Percentiles rank a stretch among this genome's conserved stretches.
These are phyloP conservation scores for Phytophthora tubulina DNA, from an alignment of 352 stramenopile species.

Conservation along the genomic window DNA sequence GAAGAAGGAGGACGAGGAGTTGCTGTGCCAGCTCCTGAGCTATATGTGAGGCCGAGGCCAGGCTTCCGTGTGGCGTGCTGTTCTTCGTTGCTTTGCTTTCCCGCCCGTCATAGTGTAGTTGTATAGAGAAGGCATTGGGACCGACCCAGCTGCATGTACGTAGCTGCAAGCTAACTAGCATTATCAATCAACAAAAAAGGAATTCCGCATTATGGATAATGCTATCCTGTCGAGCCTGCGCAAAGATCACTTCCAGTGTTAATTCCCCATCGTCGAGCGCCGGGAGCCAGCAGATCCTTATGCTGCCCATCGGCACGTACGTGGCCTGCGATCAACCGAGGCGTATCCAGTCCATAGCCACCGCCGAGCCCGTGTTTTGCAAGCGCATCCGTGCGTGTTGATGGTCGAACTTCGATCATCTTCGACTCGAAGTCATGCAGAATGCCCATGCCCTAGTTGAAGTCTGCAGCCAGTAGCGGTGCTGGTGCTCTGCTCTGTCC, in stretches of 20 bases:
- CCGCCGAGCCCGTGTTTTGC: slow-evolving; percentile 6
- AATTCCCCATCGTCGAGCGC: not conserved
- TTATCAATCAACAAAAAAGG: slow-evolving; percentile 35
- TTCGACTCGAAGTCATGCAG: too few species aligned
- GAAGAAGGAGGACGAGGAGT: slow-evolving; percentile 98
- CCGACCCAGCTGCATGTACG: slow-evolving; percentile 45
- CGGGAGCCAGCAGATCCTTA: slow-evolving; percentile 26
- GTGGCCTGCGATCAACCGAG: not conserved
- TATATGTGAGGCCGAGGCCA: slow-evolving; percentile 63
- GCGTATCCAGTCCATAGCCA: not conserved
- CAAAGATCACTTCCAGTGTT: slow-evolving; percentile 33
- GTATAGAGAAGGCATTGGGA: slow-evolving; percentile 53
- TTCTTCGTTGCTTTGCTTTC: slow-evolving; percentile 45
- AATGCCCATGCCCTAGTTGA: slow-evolving; percentile 28
- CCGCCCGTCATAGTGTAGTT: slow-evolving; percentile 46
- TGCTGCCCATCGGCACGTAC: slow-evolving; percentile 19
- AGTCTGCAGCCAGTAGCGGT: not conserved
- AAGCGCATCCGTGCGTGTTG: slow-evolving; percentile 8
- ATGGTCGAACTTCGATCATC: not conserved
- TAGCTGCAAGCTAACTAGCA: slow-evolving; percentile 39
- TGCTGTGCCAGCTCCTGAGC: slow-evolving; percentile 87
- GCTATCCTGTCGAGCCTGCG: not conserved
- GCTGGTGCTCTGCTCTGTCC: too few species aligned
- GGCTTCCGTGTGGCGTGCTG: slow-evolving; percentile 27
- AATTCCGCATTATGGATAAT: slow-evolving; percentile 13